phyloP scores from a whole-genome alignment of 257 asterid species.

The Fraxinus americana region DNA sequence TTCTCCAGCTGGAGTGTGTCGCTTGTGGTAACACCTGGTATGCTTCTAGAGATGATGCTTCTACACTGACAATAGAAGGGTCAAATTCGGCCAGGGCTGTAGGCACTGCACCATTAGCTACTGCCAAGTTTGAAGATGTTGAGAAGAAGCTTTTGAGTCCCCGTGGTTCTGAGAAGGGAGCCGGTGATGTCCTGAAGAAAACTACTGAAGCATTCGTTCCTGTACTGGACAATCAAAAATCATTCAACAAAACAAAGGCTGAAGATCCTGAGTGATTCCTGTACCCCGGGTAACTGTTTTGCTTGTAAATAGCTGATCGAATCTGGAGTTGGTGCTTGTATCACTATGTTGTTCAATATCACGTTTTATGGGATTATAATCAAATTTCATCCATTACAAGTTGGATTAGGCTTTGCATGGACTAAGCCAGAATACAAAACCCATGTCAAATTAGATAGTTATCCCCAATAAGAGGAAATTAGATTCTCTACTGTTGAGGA shows the following conservation, averaged over 20 bases:
- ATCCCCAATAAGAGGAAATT: too few species aligned
- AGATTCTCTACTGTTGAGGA: too few species aligned
- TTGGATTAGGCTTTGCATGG: too few species aligned
- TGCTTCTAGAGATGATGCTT: slow-evolving; percentile 77
- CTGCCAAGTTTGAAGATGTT: slow-evolving; percentile 70
- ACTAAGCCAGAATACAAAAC: too few species aligned
- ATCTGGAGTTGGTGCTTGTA: background rate
- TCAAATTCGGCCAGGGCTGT: slow-evolving; percentile 48
- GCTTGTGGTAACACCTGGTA: slow-evolving; percentile 81
- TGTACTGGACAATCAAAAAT: slow-evolving; percentile 45
- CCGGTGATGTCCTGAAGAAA: slow-evolving; percentile 46
- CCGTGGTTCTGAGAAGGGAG: slow-evolving; percentile 39
- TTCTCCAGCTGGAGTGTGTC: slow-evolving; percentile 71
- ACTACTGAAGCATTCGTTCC: slow-evolving; percentile 52
- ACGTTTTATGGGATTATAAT: too few species aligned
- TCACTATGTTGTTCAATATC: too few species aligned
- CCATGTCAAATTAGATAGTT: too few species aligned
- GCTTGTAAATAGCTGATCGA: background rate
- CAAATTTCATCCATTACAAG: too few species aligned
- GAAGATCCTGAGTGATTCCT: slow-evolving; percentile 26
- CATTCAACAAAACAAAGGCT: slow-evolving; percentile 36
- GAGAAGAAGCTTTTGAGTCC: slow-evolving; percentile 73
- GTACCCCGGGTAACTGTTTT: background rate
- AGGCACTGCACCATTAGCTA: slow-evolving; percentile 63
- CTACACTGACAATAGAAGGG: slow-evolving; percentile 64